Evolutionary conservation across 2,329 filamentous ascomycete species (phyloP), one percentile per base, ranked within the genome.

Genomic region (Remersonia thermophila): DNA sequence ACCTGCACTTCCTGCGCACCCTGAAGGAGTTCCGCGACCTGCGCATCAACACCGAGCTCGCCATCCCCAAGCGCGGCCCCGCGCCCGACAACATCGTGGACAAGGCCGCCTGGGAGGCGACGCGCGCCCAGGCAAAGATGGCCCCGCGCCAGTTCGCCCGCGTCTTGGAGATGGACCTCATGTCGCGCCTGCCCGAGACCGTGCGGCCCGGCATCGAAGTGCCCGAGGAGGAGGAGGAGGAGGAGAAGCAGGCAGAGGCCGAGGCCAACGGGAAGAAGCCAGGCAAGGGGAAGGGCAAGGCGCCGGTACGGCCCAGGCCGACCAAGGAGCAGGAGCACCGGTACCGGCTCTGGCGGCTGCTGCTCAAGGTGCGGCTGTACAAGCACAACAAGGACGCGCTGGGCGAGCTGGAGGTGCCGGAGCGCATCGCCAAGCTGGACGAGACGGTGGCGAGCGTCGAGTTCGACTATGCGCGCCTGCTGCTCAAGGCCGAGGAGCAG

Each of bases 301-400:
- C 67, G 1, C 20, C 20, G 5, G 20, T 9, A 5, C 20, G 20
- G 20, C 67, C 67, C 3, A 68, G 70, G 38, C 63, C 69, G 1
- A 69, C 67, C 3, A 67, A 69, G 38, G 64, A 63, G 30, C 69
- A 80, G 45, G 67, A 75, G 46, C 67, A 77, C 17, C 65, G 70
- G 34, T 82, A 81, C 53, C 71, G 67, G 43, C 68, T 84, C 30
- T 93, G 82, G 81, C 66, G 77, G 20, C 56, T 89, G 16, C 64
- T 83, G 29, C 73, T 80, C n/a, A 91, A 91, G 60, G 72, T 83
- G 49, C 66, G 84, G 26, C 63, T 93, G 3, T 86, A 83, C 53
- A 68, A 72, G 30, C 80, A 85, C 49, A 89, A 91, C 51, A 70
- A 69, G 39, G 79, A 87, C 47, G 59, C 71, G 2, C 65, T 93